Conservation (phyloP, 768 basidiomycete genomes). For the Strobilomyces dryophilus region DNA sequence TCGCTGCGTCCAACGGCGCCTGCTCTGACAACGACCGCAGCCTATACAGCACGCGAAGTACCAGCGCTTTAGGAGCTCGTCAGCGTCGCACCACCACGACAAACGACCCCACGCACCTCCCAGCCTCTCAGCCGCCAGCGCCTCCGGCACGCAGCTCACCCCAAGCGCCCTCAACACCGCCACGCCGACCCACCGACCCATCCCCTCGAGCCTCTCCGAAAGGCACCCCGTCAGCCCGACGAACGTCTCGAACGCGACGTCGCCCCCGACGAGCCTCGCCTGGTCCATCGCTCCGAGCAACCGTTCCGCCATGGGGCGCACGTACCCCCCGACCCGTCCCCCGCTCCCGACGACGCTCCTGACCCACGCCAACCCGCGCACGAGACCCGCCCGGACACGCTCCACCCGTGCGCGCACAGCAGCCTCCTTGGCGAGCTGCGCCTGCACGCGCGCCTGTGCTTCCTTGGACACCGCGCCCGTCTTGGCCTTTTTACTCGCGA, state of each 20-base stretch:
- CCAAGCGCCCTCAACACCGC: slow-evolving; percentile 77
- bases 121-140: slow-evolving; percentile 67
- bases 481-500: slow-evolving; percentile 71
- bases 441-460: slow-evolving; percentile 77
- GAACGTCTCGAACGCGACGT: slow-evolving; percentile 63
- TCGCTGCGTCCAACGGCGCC: slow-evolving; percentile 76
- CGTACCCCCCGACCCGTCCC: slow-evolving; percentile 47
- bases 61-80: slow-evolving; percentile 46
- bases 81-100: background rate
- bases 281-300: slow-evolving; percentile 59
- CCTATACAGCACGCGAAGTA: slow-evolving; percentile 83
- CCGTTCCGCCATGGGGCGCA: slow-evolving; percentile 54
- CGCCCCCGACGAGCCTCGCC: slow-evolving; percentile 50
- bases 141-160: slow-evolving; percentile 63
- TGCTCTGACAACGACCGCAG: slow-evolving; percentile 79
- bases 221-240: slow-evolving; percentile 64
- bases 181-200: slow-evolving; percentile 72
- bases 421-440: slow-evolving; percentile 79
- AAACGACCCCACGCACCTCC: slow-evolving; percentile 25
- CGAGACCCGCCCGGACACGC: slow-evolving; percentile 48
- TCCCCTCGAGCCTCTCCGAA: slow-evolving; percentile 67
- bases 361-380: slow-evolving; percentile 69
- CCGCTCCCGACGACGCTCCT: slow-evolving; percentile 50
- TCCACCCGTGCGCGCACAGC: slow-evolving; percentile 59
- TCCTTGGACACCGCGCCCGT: slow-evolving; percentile 63